phyloP scores from a whole-genome alignment of 768 basidiomycete genomes.

The Naganishia friedmannii region DNA sequence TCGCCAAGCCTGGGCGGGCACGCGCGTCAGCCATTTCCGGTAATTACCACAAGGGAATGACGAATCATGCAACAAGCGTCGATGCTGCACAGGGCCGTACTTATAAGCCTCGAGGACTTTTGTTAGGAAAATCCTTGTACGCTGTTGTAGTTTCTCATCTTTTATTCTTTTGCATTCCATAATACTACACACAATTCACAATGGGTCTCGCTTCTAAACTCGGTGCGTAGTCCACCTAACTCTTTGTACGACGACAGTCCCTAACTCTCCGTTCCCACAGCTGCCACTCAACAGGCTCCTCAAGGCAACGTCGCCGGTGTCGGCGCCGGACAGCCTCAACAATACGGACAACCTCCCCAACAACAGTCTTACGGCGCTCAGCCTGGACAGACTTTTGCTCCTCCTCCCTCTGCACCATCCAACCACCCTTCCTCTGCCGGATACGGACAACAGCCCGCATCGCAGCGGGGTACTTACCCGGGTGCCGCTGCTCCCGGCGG shows the following conservation, averaged over 20 bases:
- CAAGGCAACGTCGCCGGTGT: slow-evolving; percentile 23
- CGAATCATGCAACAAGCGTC: slow-evolving; percentile 6
- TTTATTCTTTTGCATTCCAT: too few relatives aligned
- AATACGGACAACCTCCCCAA: slow-evolving; percentile 26
- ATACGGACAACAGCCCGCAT: slow-evolving; percentile 1
- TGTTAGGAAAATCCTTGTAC: neutral
- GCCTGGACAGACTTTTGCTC: slow-evolving; percentile 3
- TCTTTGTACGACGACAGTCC: neutral
- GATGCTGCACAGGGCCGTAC: neutral
- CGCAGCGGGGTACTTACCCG: slow-evolving; percentile 9
- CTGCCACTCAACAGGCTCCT: slow-evolving; percentile 12
- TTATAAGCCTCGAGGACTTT: neutral
- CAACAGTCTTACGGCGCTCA: slow-evolving; percentile 15
- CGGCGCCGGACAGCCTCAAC: slow-evolving; percentile 14
- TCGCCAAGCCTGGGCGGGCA: neutral
- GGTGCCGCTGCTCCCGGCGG: slow-evolving; percentile 1
- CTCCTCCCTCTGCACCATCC: slow-evolving; percentile 12
- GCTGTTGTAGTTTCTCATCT: neutral
- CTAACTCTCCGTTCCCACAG: neutral
- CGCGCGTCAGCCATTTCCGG: slow-evolving; percentile 22
- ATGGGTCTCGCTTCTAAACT: slow-evolving; percentile 31
- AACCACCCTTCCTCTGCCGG: slow-evolving; percentile 9
- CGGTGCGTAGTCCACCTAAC: neutral
- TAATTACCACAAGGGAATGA: slow-evolving; percentile 15
- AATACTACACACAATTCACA: neutral